Conservation (phyloP, 441 rosid genomes). For the Pelargonium cotyledonis region DNA sequence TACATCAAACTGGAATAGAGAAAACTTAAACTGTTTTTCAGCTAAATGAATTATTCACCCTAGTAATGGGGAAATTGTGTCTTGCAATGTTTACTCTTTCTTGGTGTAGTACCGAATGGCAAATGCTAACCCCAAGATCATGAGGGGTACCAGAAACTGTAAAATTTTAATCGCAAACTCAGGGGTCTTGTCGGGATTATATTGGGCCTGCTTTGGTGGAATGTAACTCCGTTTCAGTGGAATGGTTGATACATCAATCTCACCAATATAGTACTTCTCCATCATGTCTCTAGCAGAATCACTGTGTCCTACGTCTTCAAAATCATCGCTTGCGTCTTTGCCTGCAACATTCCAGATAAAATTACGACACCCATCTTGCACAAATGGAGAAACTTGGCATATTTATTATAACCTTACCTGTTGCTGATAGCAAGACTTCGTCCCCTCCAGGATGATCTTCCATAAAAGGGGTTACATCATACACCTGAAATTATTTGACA, state of each 20-base stretch:
- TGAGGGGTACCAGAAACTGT: constrained; percentile 74
- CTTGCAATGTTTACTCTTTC: constrained; percentile 37
- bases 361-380: neutral
- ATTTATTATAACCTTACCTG: constrained; percentile 32
- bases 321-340: constrained; percentile 80
- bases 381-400: neutral
- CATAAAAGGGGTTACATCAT: constrained; percentile 85
- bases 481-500: constrained; percentile 42
- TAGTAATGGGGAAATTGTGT: too few relatives aligned
- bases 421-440: constrained; percentile 77
- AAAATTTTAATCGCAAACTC: constrained; percentile 62
- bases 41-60: too few relatives aligned
- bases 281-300: constrained; percentile 78
- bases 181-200: constrained; percentile 49
- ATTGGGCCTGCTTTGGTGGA: constrained; percentile 38
- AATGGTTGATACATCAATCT: constrained; percentile 51
- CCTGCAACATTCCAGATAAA: constrained; percentile 33
- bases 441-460: constrained; percentile 98
- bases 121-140: constrained; percentile 71
- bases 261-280: constrained; percentile 66
- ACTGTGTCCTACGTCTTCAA: constrained; percentile 94
- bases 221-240: constrained; percentile 44
- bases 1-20: too few relatives aligned
- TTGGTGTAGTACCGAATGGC: constrained; percentile 62
- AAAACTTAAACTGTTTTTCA: too few relatives aligned